phyloP scores from a whole-genome alignment of 1,284 basidiomycete genomes.

The Xerocomus minutiporus region DNA sequence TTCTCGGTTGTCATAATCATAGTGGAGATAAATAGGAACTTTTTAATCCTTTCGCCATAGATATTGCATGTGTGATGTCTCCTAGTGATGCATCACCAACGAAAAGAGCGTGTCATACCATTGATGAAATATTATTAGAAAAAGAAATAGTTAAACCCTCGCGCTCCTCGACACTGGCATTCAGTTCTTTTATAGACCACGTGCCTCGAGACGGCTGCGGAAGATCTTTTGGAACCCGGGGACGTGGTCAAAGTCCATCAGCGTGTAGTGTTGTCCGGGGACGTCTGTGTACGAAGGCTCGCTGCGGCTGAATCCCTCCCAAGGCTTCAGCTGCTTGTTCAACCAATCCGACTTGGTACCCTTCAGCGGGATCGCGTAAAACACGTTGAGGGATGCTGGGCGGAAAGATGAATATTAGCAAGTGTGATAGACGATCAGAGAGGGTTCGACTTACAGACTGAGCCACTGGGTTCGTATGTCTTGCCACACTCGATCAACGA shows the following conservation, averaged over 20 bases:
- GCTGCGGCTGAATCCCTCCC: conserved; percentile 11
- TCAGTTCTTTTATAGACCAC: not conserved
- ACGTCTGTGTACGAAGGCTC: not conserved
- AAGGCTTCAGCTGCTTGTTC: conserved; percentile 33
- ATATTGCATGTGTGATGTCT: too few species aligned
- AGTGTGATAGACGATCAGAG: not conserved
- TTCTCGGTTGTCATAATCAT: too few species aligned
- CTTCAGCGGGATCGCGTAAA: conserved; percentile 29
- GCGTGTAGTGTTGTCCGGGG: conserved; percentile 30
- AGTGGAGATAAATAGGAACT: too few species aligned
- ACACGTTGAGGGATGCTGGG: conserved; percentile 23
- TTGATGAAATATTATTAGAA: too few species aligned
- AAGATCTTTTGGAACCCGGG: not conserved
- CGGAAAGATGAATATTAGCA: not conserved
- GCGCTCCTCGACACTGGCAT: too few species aligned
- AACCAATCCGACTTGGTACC: conserved; percentile 33
- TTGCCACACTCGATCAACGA: conserved; percentile 32
- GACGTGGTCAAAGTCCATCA: not conserved
- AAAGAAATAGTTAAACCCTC: too few species aligned
- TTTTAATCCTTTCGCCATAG: too few species aligned
- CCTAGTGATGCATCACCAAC: too few species aligned
- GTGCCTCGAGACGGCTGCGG: not conserved
- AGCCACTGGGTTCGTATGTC: conserved; percentile 22
- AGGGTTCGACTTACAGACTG: conserved; percentile 20
- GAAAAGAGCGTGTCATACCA: too few species aligned